A percentile compares a stretch with the other conserved stretches of the same genome.
phyloP scores from a whole-genome alignment of 164 flowering plant species.

The Kingdonia uniflora region DNA sequence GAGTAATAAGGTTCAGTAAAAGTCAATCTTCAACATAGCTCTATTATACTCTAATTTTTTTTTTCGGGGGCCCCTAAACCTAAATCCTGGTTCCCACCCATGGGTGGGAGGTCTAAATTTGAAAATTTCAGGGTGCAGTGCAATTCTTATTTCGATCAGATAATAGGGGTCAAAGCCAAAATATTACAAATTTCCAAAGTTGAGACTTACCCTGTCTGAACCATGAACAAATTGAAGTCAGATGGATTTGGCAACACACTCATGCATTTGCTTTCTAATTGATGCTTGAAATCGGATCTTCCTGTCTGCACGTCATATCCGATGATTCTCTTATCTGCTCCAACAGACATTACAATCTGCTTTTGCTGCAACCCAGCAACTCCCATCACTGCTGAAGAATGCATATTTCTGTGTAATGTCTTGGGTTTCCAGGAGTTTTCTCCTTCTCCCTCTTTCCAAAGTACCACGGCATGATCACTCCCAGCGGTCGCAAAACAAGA shows the following conservation, averaged over 20 bases:
- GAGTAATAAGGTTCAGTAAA: too few relatives aligned
- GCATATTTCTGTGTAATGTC: constrained; percentile 55
- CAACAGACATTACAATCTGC: constrained; percentile 65
- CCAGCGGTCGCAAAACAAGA: constrained; percentile 75
- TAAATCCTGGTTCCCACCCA: too few relatives aligned
- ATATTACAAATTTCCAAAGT: not conserved
- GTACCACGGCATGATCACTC: constrained; percentile 86
- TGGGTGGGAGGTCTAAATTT: too few relatives aligned
- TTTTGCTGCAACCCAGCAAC: constrained; percentile 80
- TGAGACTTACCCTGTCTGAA: constrained; percentile 67
- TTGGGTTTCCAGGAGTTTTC: constrained; percentile 65
- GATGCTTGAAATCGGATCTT: constrained; percentile 64
- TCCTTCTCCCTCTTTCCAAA: constrained; percentile 61
- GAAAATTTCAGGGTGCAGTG: too few relatives aligned
- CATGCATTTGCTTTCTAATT: constrained; percentile 90
- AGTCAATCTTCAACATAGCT: too few relatives aligned
- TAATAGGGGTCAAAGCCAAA: too few relatives aligned
- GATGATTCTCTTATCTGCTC: constrained; percentile 76
- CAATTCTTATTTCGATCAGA: too few relatives aligned
- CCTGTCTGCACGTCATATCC: constrained; percentile 59
- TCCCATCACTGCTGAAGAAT: constrained; percentile 96
- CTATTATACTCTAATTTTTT: too few relatives aligned
- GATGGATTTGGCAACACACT: constrained; percentile 81
- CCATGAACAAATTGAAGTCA: constrained; percentile 91
- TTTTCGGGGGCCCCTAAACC: too few relatives aligned